Evolutionary conservation across 2,329 filamentous ascomycete species (phyloP).

Genomic region (Berkeleyomyces rouxiae): DNA sequence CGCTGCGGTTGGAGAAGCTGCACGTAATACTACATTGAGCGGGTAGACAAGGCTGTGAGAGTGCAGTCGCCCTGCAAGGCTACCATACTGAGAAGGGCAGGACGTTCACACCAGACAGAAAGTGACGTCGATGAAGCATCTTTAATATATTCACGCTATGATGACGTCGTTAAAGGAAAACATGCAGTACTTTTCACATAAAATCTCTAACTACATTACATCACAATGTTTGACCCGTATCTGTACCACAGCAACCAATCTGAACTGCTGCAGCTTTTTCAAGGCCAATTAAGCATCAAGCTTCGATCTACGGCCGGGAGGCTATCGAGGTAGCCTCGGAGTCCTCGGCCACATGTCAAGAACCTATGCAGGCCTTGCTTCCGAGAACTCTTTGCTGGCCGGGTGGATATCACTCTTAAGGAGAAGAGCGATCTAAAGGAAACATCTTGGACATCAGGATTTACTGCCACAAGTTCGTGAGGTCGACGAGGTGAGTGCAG

Average conservation of each 20-base stretch:
- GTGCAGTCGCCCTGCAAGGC: neutral
- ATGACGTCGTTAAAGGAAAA: too few relatives aligned
- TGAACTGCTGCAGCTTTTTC: conserved; percentile 44
- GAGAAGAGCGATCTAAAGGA: neutral
- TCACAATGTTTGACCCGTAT: conserved; percentile 42
- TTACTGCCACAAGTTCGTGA: too few relatives aligned
- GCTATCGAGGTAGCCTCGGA: conserved; percentile 41
- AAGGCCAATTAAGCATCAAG: conserved; percentile 26
- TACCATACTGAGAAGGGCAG: neutral
- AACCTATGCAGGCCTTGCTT: conserved; percentile 21
- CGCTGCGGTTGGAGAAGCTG: too few relatives aligned
- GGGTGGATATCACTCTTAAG: conserved; percentile 17
- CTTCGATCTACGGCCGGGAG: conserved; percentile 38
- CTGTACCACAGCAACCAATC: conserved; percentile 42
- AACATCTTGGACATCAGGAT: too few relatives aligned
- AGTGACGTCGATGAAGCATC: too few relatives aligned
- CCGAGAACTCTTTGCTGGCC: conserved; percentile 42
- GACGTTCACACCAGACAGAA: too few relatives aligned
- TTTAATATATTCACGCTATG: too few relatives aligned
- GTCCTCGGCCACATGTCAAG: conserved; percentile 31
- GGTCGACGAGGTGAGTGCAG: too few relatives aligned
- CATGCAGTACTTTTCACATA: too few relatives aligned
- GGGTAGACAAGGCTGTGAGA: neutral
- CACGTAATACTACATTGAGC: neutral
- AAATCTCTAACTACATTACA: neutral